Evolutionary conservation across 2,329 filamentous ascomycete genomes (phyloP), one percentile per base, ranked within the genome.

Genomic region (Pseudocercospora pini-densiflorae): DNA sequence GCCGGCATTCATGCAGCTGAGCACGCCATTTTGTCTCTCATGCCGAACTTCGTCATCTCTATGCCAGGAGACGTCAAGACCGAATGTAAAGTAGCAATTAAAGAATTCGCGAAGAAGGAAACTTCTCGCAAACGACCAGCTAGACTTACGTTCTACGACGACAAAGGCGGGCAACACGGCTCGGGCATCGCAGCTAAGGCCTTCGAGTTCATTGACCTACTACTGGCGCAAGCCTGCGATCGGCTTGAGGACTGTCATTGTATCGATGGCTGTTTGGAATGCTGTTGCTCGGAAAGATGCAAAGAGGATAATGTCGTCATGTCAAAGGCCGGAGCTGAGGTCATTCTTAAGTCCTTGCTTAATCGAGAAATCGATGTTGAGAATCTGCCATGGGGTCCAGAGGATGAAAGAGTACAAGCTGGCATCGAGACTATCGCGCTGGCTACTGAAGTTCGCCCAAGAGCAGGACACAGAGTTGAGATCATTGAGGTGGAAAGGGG

Each of bases 1-100:
- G 95, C 90, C 0, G 92, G 92, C 0, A 97, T 99, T 65, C 95
- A 98, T 76, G 94, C 94, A 0, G 94, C 95, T 2, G 93, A 98
- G 79, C 95, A 99, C 77, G 93, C 94, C 0, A 84, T 98, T 24
- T 86, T 98, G 68, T 91, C 88, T 45, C 84, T 98, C 1, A 89
- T 98, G 81, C 94, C 94, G 0, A 95, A 92, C 55, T 97, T 96
- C 75, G 92, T 98, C 51, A 89, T 97, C 72, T 92, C 89, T 71
- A 90, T 94, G 82, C 93, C 94, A 0, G 94, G 93, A 27, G 95
- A 98, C 72, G 92, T 99, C 14, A 88, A 92, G 49, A 98, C 95
- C 0, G 95, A 98, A 79, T 98, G 95, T 79, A 98, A 98, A 82
- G 88, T 90, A 65, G 89, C 90, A 1, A 83, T 91, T 66, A 98